Evolutionary conservation across 2,329 filamentous ascomycete species (phyloP), one percentile per base, ranked within the genome.

Genomic region (Trichoderma semiorbis): DNA sequence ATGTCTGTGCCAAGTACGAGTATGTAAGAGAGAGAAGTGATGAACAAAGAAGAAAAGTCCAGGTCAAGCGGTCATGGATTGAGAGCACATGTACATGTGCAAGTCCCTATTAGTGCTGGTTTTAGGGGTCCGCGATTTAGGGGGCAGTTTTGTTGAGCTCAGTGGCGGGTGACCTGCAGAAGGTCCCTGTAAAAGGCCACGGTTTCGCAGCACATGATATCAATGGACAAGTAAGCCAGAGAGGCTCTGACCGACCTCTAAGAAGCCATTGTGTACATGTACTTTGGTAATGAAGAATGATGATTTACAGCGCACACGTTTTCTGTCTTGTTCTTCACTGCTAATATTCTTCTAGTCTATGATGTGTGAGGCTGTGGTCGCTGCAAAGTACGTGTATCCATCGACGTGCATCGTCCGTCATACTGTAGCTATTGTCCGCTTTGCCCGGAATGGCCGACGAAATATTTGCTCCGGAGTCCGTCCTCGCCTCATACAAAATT

Each of bases 141-240:
- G 67, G 64, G 67, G 57, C 58, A 50, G 43, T 69, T 61, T 67
- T 69, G 57, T 62, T 69, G 57, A 62, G 57, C 57, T 36, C 30
- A 61, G 67, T 28, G 64, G 67, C 39, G 39, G 39, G 30, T 62
- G 67, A 62, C 67, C 53, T 53, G 67, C 57, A 62, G 12, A 61
- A 8, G 30, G 8, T 8, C 39, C 67, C 67, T 61, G 36, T 12
- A 53, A 66, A 36, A 65, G 62, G 62, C 43, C 62, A 65, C 43
- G 21, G n/a, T 53, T 50, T 53, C 28, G 62, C 24, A 24, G 58
- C 60, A 63, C 60, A 43, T 63, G 60, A 39, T 43, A 16, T 16
- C 3, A 24, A 53, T 53, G 47, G 47, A 24, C 47, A 24, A 53
- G 43, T 21, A 50, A 50, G 43, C n/a, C 43, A 50, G 43, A 43